These are phyloP conservation scores for Flagelloscypha sp. DNA, from an alignment of 768 basidiomycete species.

Conservation along the genomic window DNA sequence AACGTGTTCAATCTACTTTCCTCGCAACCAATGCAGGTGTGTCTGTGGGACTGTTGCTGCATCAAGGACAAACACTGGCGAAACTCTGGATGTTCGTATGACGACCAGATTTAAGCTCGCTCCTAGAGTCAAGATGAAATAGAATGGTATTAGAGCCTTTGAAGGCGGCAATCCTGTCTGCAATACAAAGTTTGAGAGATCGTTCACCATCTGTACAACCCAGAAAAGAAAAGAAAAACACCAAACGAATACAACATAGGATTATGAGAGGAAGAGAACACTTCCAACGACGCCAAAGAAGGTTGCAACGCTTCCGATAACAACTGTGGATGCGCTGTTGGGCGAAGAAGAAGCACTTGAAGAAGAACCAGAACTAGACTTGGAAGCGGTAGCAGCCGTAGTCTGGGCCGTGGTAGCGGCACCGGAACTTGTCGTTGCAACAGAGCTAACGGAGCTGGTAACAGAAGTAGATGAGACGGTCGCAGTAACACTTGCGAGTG, in stretches of 20 bases:
- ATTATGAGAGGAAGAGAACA: slow-evolving; percentile 15
- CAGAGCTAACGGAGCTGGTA: too few relatives aligned
- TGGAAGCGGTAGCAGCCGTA: not conserved
- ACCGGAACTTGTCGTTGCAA: too few relatives aligned
- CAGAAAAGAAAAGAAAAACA: too few relatives aligned
- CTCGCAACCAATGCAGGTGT: not conserved
- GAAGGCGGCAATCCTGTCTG: too few relatives aligned
- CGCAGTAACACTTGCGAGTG: slow-evolving; percentile 5
- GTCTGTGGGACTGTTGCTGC: not conserved
- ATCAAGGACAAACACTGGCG: too few relatives aligned
- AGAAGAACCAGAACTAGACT: not conserved
- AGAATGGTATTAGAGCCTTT: too few relatives aligned
- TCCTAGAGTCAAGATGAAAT: too few relatives aligned
- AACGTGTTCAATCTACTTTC: not conserved
- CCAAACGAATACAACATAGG: too few relatives aligned
- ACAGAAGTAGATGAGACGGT: slow-evolving; percentile 2
- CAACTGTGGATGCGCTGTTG: slow-evolving; percentile 4
- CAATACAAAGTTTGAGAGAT: too few relatives aligned
- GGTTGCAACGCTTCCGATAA: slow-evolving; percentile 3
- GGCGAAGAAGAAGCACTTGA: slow-evolving; percentile 1
- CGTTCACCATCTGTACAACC: too few relatives aligned
- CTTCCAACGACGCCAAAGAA: slow-evolving; percentile 13
- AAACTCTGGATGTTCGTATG: too few relatives aligned
- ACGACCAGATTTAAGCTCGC: too few relatives aligned
- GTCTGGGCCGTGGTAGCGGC: not conserved